Percentiles rank a stretch among this genome's conserved stretches.
phyloP scores from a whole-genome alignment of 2,329 filamentous ascomycete species.

The Bisporella sp. region DNA sequence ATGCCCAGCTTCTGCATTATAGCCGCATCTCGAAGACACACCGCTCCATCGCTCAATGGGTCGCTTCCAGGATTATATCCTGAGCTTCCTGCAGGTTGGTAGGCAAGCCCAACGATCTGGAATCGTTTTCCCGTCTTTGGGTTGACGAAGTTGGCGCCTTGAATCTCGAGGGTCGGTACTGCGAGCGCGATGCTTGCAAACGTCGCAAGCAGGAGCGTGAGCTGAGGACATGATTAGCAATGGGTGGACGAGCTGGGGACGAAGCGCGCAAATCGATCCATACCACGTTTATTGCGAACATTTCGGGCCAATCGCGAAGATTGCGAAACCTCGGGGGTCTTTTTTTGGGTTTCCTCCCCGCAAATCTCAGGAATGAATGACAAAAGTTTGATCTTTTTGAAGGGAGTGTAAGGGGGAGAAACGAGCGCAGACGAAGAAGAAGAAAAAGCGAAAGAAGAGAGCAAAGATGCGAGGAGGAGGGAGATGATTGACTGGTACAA shows the following conservation, averaged over 20 bases:
- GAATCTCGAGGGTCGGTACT: conserved; percentile 48
- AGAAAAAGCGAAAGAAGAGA: not conserved
- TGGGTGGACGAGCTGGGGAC: too few relatives aligned
- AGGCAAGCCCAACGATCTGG: conserved; percentile 61
- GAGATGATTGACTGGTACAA: not conserved
- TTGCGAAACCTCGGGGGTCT: too few relatives aligned
- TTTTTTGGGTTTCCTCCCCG: too few relatives aligned
- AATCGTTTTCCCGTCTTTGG: conserved; percentile 50
- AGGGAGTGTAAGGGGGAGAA: too few relatives aligned
- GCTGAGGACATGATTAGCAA: not conserved
- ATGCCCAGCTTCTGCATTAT: conserved; percentile 56
- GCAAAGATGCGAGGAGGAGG: not conserved
- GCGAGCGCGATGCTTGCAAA: conserved; percentile 39
- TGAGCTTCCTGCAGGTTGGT: conserved; percentile 60
- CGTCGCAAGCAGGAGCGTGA: conserved; percentile 17
- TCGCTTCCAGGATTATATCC: conserved; percentile 52
- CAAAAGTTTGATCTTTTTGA: too few relatives aligned
- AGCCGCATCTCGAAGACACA: conserved; percentile 58
- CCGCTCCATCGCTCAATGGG: conserved; percentile 50
- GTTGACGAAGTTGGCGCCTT: conserved; percentile 55
- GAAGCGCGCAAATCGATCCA: too few relatives aligned
- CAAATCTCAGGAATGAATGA: too few relatives aligned
- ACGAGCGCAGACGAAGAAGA: too few relatives aligned
- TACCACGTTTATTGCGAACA: too few relatives aligned
- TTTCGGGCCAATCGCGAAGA: too few relatives aligned